These are phyloP conservation scores for Diversispora eburnea DNA, from an alignment of 192 early-diverging fungal species.

Conservation along the genomic window DNA sequence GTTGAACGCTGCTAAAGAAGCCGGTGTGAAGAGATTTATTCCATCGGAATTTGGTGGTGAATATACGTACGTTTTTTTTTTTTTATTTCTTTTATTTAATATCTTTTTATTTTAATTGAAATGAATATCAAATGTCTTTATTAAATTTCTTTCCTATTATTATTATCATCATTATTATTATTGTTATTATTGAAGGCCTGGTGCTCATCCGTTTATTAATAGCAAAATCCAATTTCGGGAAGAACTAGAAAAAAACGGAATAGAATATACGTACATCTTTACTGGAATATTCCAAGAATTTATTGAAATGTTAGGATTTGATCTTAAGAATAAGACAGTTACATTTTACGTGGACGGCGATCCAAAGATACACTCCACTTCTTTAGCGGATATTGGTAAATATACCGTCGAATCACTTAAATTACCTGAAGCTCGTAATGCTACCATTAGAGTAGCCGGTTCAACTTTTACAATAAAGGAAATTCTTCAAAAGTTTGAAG, in stretches of 20 bases:
- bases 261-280: slow-evolving; percentile 13
- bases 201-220: background rate
- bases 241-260: slow-evolving; percentile 11
- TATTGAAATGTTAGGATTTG: slow-evolving; percentile 1
- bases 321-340: slow-evolving; percentile 11
- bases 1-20: slow-evolving; percentile 16
- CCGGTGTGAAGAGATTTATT: slow-evolving; percentile 24
- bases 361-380: background rate
- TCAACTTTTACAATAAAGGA: background rate
- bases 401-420: background rate
- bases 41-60: slow-evolving; percentile 21
- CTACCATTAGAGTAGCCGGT: background rate
- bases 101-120: too few species aligned
- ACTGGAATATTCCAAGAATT: background rate
- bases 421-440: background rate
- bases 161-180: background rate
- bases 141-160: background rate
- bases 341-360: background rate
- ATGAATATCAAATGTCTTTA: too few species aligned
- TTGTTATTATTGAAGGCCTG: background rate
- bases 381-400: slow-evolving; percentile 7
- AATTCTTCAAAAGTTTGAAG: slow-evolving; percentile 5
- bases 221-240: background rate
- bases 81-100: too few species aligned
- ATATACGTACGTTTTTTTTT: too few species aligned